Percentiles rank a stretch among this genome's conserved stretches.
phyloP scores from a whole-genome alignment of 192 early-diverging fungal species.

The Backusella westeae region DNA sequence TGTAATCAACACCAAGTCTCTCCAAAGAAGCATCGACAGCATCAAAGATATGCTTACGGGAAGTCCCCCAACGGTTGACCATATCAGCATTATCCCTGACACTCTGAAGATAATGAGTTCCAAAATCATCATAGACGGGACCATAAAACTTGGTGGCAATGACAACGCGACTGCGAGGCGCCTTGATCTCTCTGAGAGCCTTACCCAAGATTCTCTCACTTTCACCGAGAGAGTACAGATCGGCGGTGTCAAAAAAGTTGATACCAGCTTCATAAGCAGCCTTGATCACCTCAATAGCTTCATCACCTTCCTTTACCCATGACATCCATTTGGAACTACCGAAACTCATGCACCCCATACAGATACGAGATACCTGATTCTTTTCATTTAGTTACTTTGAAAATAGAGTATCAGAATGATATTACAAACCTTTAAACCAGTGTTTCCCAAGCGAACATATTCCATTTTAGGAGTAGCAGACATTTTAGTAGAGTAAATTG shows the following conservation, averaged over 20 bases:
- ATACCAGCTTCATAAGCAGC: constrained; percentile 68
- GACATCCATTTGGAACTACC: constrained; percentile 32
- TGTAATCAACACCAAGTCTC: too few species aligned
- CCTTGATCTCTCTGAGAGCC: constrained; percentile 27
- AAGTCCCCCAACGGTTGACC: too few species aligned
- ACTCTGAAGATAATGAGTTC: too few species aligned
- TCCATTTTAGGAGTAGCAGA: constrained; percentile 50
- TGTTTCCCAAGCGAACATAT: constrained; percentile 67
- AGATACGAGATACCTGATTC: constrained; percentile 39
- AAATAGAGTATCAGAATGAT: neutral
- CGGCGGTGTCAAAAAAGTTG: constrained; percentile 77
- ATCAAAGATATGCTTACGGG: too few species aligned
- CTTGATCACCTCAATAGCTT: constrained; percentile 42
- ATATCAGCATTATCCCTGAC: too few species aligned
- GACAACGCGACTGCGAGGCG: too few species aligned
- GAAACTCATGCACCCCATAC: constrained; percentile 53
- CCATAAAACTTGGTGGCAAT: too few species aligned
- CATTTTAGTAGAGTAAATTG: too few species aligned
- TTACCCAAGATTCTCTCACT: constrained; percentile 37
- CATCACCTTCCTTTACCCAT: constrained; percentile 45
- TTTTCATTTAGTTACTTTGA: neutral
- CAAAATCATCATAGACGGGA: too few species aligned
- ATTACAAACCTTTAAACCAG: constrained; percentile 66
- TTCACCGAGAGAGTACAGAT: constrained; percentile 40
- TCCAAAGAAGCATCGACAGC: too few species aligned